phyloP scores from a whole-genome alignment of 768 basidiomycete species.

The Collybia mongolica region DNA sequence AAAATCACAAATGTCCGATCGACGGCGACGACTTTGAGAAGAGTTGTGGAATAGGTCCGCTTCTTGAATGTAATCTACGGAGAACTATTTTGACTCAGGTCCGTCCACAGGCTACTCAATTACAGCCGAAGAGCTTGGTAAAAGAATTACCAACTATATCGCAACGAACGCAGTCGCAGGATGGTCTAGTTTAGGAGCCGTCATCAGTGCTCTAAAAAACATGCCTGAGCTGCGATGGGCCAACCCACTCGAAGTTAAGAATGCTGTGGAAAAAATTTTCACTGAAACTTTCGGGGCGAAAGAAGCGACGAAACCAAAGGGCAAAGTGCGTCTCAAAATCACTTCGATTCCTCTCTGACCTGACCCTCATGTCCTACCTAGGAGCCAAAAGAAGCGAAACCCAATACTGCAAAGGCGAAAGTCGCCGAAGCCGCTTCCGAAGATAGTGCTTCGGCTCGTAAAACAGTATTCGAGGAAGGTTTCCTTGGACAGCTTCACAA shows the following conservation, averaged over 20 bases:
- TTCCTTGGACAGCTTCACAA: constrained; percentile 92
- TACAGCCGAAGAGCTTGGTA: constrained; percentile 59
- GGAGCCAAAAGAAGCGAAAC: constrained; percentile 47
- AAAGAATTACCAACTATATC: constrained; percentile 57
- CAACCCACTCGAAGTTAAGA: constrained; percentile 81
- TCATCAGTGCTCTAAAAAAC: constrained; percentile 61
- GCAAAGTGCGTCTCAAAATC: constrained; percentile 44
- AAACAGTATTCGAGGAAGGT: constrained; percentile 88
- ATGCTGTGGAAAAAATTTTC: constrained; percentile 70
- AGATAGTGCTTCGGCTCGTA: constrained; percentile 40
- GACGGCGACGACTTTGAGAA: constrained; percentile 71
- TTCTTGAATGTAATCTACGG: background rate
- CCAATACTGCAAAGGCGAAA: constrained; percentile 26
- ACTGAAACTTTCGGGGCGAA: constrained; percentile 70
- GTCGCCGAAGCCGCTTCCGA: constrained; percentile 25
- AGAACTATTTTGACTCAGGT: constrained; percentile 1
- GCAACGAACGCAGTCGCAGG: constrained; percentile 52
- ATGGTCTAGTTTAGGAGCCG: constrained; percentile 75
- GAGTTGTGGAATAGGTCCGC: constrained; percentile 85
- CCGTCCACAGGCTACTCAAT: constrained; percentile 71
- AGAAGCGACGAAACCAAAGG: constrained; percentile 61
- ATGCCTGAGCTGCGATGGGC: constrained; percentile 77
- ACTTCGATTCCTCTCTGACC: background rate
- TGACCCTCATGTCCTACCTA: constrained; percentile 15
- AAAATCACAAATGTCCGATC: constrained; percentile 57